Evolutionary conservation across 768 basidiomycete species (phyloP), one percentile per base, ranked within the genome.

Genomic region (Termitomyces sp.): DNA sequence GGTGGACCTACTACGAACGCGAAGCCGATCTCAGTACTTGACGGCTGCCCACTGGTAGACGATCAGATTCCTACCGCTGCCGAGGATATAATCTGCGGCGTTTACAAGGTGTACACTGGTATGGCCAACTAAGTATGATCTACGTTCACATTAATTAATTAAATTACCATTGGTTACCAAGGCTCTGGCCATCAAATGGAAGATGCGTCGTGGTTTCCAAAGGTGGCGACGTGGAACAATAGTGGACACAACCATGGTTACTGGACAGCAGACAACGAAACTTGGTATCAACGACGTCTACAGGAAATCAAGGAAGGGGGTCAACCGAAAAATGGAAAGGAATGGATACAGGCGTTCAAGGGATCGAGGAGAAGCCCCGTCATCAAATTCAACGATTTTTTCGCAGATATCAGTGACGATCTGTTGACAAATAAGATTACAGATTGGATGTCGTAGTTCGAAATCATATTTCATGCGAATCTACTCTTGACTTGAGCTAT

Each of bases 151-250:
- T 30, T 13, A 24, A 27, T 46, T 11, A 20, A 6, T 27, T 7
- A n/a, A 27, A 27, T 46, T 1, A 16, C n/a, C 2, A 27, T 27
- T 27, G 22, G 6, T n/a, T 16, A 22, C 13, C 15, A 27, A 47
- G 46, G 22, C 6, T 24, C 0, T 31, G 16, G 46, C 0, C 4
- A 3, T 5, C 36, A 47, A 27, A 24, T 44, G 46, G 46, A 34
- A n/a, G 46, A 49, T n/a, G 31, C 15, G 1, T 57, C 55, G 4
- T 57, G 55, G 55, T 57, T 57, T 36, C 55, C 55, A 1, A 48
- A 48, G 34, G 6, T 1, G 0, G 4, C 7, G 0, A 27, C 11
- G 0, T 57, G 55, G 47, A 31, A 39, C 9, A 39, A 36, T 1
- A 34, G 22, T 12, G 47, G 46, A 0, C 4, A 37, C 2, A 49